Base-by-base conservation (phyloP, 805 yeast species). In the Starmera dryadoides region DNA sequence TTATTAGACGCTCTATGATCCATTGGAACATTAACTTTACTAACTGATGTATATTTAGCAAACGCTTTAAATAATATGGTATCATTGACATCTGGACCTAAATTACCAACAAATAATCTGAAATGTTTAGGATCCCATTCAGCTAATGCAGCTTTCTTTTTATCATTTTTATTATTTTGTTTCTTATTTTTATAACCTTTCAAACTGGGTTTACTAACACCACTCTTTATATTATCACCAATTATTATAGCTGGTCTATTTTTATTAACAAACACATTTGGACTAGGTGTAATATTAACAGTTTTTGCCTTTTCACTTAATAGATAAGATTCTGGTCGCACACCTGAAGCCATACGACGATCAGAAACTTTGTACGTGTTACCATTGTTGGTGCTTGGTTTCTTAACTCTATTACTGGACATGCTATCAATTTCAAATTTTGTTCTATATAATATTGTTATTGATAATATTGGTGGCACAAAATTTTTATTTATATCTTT, bases 81-180 rank as follows among this genome's bases (percentile, higher is more conserved):
- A 42, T 79, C 85, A 19, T 68, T 73, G 3, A 77, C 89, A 48
- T 82, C 89, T 4, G 69, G 64, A 0, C 86, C 85, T 25, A 84
- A 57, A 48, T 84, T 82, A 0, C 93, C 94, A 7, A 84, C 85
- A 59, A 84, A 84, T 17, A 84, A 60, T 23, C 86, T 62, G 59
- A 79, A 84, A 47, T 82, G 87, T 15, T 66, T 60, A 1, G 88
- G 86, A 50, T 82, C 73, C 87, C 87, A 82, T 33, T 75, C 82
- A 5, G 66, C 57, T 17, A 73, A 55, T 3, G 72, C 46, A 42
- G 74, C 79, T 29, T 66, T 63, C 1, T 35, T 36, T 8, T 37
- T 30, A 12, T 33, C 32, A 22, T 36, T 37, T 16, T 28, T 34
- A 31, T 14, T 39, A 18, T 16, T 29, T n/a, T 16, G 25, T 21